Conservation (phyloP, 305 asterid genomes). For the Rubia balearica region DNA sequence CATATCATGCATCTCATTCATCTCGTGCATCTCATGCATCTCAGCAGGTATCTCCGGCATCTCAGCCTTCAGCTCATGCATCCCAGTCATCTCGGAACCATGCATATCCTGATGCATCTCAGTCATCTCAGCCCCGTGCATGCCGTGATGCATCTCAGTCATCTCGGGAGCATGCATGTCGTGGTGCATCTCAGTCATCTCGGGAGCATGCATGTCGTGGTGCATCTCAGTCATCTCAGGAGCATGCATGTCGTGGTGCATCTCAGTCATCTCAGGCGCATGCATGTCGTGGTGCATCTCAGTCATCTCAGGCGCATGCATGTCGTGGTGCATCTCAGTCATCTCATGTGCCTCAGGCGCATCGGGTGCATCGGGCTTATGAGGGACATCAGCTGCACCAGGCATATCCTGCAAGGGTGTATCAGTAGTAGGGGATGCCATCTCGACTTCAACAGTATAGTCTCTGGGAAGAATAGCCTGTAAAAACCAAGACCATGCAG, state of each 20-base stretch:
- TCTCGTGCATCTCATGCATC: not conserved
- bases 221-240: not conserved
- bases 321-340: too few relatives aligned
- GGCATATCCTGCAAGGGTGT: conserved; percentile 10
- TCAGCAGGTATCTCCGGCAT: conserved; percentile 1
- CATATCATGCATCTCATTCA: conserved; percentile 4
- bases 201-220: not conserved
- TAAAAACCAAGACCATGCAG: too few relatives aligned
- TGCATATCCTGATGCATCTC: not conserved
- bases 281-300: too few relatives aligned
- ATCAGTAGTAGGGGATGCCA: conserved; percentile 14
- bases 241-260: not conserved
- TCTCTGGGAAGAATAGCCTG: not conserved
- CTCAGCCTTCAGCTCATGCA: not conserved
- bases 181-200: not conserved
- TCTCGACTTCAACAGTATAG: conserved; percentile 5
- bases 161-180: not conserved
- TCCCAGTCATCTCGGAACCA: not conserved
- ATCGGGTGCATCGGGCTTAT: not conserved
- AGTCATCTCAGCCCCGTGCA: not conserved
- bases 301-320: too few relatives aligned
- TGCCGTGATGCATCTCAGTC: not conserved
- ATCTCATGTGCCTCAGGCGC: too few relatives aligned
- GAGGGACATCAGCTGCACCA: not conserved
- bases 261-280: not conserved